Base-by-base conservation (phyloP, 2,329 filamentous ascomycete species). In the Ascomycota sp. region DNA sequence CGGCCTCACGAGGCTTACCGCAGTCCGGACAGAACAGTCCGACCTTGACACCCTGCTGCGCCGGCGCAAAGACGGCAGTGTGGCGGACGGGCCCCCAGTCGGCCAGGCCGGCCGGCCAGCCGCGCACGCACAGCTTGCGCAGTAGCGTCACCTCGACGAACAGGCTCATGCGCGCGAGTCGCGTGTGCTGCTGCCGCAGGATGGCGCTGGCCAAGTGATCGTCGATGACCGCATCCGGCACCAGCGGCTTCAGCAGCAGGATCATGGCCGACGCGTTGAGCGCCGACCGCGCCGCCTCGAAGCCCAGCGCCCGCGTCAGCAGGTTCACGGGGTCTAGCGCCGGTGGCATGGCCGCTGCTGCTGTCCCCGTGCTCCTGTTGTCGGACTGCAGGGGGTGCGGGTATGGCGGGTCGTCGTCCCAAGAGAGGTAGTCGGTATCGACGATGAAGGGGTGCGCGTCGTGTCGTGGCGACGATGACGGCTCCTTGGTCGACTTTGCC, bases 231-330 rank as follows among this genome's bases (percentile, higher is more conserved):
- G 53, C 51, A 1, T 59, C 51, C 0, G 68, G 63, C 1, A 75
- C 51, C 0, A 75, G 56, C 0, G 69, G 68, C 24, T 59, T 59
- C 1, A 75, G 52, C 0, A 75, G 56, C 3, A 75, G 56, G 5
- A 75, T 45, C 38, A 75, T 73, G 20, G 66, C 64, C 0, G 69
- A 63, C 1, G 69, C 67, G 35, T 69, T 66, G 17, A 74, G 52
- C 2, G 65, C 59, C 0, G 66, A 71, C 2, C 58, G 61, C 28
- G 55, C 57, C 5, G 56, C 56, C 40, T 75, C 69, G 33, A 69
- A 73, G 5, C 57, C 51, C 1, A 75, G 51, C 0, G 65, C 60
- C 4, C 65, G 58, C 9, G 55, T 49, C 7, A 75, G 47, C 7
- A 73, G 51, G 1, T 56, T 50, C 30, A 66, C 64, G 0, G 70